Evolutionary conservation across 169 alveolate genomes (phyloP), one percentile per base, ranked within the genome.

Genomic region (Amoebophrya sp.): DNA sequence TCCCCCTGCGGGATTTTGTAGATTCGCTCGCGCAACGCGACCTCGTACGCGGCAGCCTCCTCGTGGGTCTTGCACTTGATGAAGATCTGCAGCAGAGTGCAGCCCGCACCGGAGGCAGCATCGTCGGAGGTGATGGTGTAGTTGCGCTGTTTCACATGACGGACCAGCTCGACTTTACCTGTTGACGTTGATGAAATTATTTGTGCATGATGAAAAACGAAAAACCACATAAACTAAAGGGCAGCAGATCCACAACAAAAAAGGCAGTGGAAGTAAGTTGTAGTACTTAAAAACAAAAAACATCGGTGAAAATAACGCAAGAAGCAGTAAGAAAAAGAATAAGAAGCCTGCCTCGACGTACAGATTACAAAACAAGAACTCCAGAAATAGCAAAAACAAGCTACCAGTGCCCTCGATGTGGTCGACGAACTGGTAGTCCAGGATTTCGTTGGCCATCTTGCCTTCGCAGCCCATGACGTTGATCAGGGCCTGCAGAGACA

Each of bases 401-500:
- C n/a, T n/a, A n/a, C n/a, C n/a, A n/a, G 12, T 66, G 29, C 83
- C 83, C 83, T 66, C 83, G 35, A 66, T 66, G 83, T 66, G 83
- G 83, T 66, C 83, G 7, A 66, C 83, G 83, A 66, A 66, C 35
- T 66, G 83, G 83, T 66, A 66, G 83, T 66, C 83, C 32, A 66
- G 83, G 83, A 66, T 66, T 25, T 66, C 83, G 83, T 2, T 0
- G 35, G 18, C 83, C 35, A 7, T 2, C 83, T 66, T 66, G 7
- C 83, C 83, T 25, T 66, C 83, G 83, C 83, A 66, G 83, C 83
- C 83, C 83, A 66, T 66, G 10, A 66, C 83, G 83, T 66, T 66
- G 83, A 66, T 66, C 29, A 66, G 83, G 35, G 83, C 83, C 35
- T 66, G 83, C 83, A 66, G 83, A 25, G 83, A 66, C 83, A 66